phyloP scores from a whole-genome alignment of 345 rosid species.

The Cardamine occulta region DNA sequence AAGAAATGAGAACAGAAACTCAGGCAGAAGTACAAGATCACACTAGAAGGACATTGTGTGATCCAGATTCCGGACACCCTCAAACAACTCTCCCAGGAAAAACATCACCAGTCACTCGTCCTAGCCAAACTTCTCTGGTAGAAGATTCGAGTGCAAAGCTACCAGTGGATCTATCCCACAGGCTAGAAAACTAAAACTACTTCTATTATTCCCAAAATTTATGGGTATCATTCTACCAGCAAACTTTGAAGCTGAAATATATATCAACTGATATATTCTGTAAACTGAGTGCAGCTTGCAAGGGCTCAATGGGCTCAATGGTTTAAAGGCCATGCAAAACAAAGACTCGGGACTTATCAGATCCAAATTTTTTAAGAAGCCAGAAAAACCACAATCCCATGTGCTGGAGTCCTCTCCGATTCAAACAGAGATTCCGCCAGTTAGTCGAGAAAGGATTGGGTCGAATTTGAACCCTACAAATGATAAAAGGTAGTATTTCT shows the following conservation, averaged over 20 bases:
- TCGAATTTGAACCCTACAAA: constrained; percentile 27
- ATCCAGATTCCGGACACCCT: constrained; percentile 33
- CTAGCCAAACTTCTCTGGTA: constrained; percentile 39
- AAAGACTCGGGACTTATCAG: constrained; percentile 48
- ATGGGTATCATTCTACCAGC: not conserved
- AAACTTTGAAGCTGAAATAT: constrained; percentile 11
- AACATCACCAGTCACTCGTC: constrained; percentile 28
- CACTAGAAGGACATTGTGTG: constrained; percentile 28
- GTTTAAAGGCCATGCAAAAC: constrained; percentile 35
- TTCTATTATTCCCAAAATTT: not conserved
- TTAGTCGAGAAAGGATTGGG: constrained; percentile 40
- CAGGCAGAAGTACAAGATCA: constrained; percentile 29
- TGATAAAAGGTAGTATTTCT: constrained; percentile 22
- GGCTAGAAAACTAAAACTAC: constrained; percentile 50
- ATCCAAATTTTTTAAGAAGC: constrained; percentile 48
- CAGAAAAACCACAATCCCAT: constrained; percentile 44
- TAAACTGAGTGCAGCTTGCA: constrained; percentile 39
- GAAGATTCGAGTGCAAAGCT: constrained; percentile 40
- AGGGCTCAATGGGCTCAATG: constrained; percentile 31
- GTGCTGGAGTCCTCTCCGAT: constrained; percentile 39
- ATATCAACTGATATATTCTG: constrained; percentile 19
- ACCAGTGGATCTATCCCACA: constrained; percentile 41
- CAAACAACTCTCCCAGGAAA: constrained; percentile 34
- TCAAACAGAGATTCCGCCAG: constrained; percentile 42
- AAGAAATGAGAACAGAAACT: constrained; percentile 37